Evolutionary conservation across 306 rosid genomes (phyloP).

Genomic region (Chamaecrista fasciculata): DNA sequence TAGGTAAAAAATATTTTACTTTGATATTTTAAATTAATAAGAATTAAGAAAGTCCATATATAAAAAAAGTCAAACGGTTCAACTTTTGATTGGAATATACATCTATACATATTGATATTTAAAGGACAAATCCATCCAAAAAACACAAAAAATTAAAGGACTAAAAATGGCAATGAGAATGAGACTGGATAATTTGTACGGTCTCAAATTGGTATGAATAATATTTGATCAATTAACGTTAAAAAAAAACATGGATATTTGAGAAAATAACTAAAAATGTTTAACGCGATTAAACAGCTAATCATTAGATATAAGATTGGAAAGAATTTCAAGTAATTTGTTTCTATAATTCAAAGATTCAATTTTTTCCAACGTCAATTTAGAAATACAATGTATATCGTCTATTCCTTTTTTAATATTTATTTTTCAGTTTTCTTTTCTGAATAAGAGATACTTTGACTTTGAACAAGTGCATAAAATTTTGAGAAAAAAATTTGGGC

Average conservation of each 20-base stretch:
- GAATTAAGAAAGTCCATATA: background rate
- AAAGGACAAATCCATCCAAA: too few relatives aligned
- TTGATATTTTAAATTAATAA: too few relatives aligned
- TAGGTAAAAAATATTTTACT: too few relatives aligned
- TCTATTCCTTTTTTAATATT: background rate
- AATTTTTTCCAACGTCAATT: background rate
- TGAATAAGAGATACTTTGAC: background rate
- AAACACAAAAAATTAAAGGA: too few relatives aligned
- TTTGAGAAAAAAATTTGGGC: too few relatives aligned
- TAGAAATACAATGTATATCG: background rate
- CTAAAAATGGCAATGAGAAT: background rate
- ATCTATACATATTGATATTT: too few relatives aligned
- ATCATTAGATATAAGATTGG: slow-evolving; percentile 8
- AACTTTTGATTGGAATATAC: background rate
- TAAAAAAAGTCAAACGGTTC: background rate
- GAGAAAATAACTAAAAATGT: background rate
- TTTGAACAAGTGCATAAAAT: background rate
- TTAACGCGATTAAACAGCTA: background rate
- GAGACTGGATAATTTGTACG: background rate
- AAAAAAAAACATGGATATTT: background rate
- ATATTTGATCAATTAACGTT: background rate
- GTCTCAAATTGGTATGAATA: background rate
- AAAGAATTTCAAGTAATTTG: slow-evolving; percentile 1
- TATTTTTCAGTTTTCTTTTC: background rate
- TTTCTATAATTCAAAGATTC: background rate